Conservation (phyloP, 768 basidiomycete species). For the Amanita fuliginea region DNA sequence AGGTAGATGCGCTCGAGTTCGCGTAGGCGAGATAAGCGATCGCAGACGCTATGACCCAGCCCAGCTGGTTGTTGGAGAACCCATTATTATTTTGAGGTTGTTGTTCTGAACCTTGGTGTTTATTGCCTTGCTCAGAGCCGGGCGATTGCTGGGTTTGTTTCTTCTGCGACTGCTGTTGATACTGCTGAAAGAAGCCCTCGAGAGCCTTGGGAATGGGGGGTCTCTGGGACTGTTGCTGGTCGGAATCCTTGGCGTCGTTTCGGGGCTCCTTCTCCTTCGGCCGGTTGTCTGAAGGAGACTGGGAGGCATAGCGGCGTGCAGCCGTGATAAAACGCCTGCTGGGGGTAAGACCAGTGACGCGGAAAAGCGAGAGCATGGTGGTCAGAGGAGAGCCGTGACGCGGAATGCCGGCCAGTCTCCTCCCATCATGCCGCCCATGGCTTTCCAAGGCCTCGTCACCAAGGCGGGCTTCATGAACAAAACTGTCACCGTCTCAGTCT, state of each 20-base stretch:
- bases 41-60: constrained; percentile 39
- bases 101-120: constrained; percentile 12
- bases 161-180: constrained; percentile 33
- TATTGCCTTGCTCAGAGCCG: constrained; percentile 22
- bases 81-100: constrained; percentile 46
- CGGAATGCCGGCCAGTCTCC: background rate
- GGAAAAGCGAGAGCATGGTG: constrained; percentile 56
- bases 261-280: constrained; percentile 15
- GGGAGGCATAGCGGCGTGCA: constrained; percentile 30
- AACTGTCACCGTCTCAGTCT: constrained; percentile 76
- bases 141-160: constrained; percentile 18
- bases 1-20: constrained; percentile 38
- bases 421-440: constrained; percentile 64
- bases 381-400: background rate
- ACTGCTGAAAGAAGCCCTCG: constrained; percentile 73
- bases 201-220: constrained; percentile 52
- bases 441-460: constrained; percentile 63
- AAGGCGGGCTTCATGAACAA: constrained; percentile 79
- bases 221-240: constrained; percentile 19
- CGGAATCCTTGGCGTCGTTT: constrained; percentile 1
- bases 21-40: constrained; percentile 59
- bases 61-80: constrained; percentile 47
- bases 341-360: constrained; percentile 32
- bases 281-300: constrained; percentile 19
- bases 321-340: constrained; percentile 22